Percentiles rank a stretch among this genome's conserved stretches.
Evolutionary conservation across 768 basidiomycete genomes (phyloP).

Genomic region (Lentinula aciculospora): DNA sequence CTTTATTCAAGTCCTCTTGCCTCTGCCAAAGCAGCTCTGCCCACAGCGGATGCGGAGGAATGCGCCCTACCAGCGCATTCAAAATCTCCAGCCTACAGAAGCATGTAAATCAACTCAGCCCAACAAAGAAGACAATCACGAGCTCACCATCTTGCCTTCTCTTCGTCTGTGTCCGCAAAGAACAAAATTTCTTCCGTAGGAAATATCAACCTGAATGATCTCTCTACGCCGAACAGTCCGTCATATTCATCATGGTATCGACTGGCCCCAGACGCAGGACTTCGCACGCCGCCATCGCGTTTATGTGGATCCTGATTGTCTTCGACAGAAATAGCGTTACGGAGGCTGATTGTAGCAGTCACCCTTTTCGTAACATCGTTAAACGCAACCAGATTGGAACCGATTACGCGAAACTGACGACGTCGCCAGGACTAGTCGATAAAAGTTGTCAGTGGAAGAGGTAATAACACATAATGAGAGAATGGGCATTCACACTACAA

Average conservation of each 20-base stretch:
- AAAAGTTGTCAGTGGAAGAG: neutral
- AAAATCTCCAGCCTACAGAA: constrained; percentile 75
- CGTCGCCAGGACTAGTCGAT: constrained; percentile 68
- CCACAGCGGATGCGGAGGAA: constrained; percentile 92
- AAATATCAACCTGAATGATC: constrained; percentile 84
- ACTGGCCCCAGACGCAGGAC: constrained; percentile 34
- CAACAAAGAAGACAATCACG: constrained; percentile 1
- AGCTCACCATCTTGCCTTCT: constrained; percentile 80
- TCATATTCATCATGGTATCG: constrained; percentile 56
- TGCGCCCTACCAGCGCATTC: constrained; percentile 77
- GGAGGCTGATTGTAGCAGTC: constrained; percentile 85
- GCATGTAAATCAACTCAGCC: neutral
- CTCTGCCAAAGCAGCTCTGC: constrained; percentile 87
- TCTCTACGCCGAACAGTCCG: constrained; percentile 63
- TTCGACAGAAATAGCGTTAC: constrained; percentile 71
- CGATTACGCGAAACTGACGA: constrained; percentile 78
- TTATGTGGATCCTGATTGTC: constrained; percentile 65
- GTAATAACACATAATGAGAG: neutral
- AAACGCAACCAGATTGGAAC: constrained; percentile 82
- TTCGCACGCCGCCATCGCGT: constrained; percentile 25
- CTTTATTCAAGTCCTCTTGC: constrained; percentile 46
- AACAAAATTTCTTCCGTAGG: constrained; percentile 78
- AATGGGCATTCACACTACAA: constrained; percentile 62
- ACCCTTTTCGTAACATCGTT: constrained; percentile 91
- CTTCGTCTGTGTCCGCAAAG: constrained; percentile 86